Conservation (phyloP, 140 eudicot genomes). For the Stevia rebaudiana region DNA sequence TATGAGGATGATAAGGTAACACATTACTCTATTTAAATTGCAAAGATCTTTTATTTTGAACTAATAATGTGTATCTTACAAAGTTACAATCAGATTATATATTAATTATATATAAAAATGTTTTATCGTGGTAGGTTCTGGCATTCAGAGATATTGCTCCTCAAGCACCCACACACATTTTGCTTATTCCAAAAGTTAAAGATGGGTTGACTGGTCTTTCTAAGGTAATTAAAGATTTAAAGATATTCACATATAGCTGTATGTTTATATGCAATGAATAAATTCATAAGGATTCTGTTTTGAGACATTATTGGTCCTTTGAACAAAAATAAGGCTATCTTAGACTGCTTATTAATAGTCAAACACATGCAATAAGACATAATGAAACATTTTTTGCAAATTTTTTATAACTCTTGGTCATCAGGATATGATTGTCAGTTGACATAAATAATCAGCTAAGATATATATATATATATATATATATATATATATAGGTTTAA, state of each 20-base stretch:
- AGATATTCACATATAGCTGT: neutral
- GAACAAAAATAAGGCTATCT: neutral
- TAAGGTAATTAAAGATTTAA: constrained; percentile 40
- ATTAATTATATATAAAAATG: too few species aligned
- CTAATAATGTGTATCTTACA: neutral
- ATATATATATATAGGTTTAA: too few species aligned
- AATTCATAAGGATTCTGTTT: neutral
- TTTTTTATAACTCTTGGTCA: neutral
- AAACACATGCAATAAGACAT: neutral
- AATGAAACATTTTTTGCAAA: neutral
- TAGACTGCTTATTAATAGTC: neutral
- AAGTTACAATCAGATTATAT: too few species aligned
- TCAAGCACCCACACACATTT: constrained; percentile 88
- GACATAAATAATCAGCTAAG: neutral
- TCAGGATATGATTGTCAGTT: neutral
- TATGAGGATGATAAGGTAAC: constrained; percentile 92
- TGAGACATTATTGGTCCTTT: neutral
- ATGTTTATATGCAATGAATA: neutral
- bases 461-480: too few species aligned
- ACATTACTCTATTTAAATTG: neutral
- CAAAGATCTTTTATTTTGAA: neutral
- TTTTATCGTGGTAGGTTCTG: constrained; percentile 56
- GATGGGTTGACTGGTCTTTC: constrained; percentile 97
- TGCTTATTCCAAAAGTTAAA: constrained; percentile 82
- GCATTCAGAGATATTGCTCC: constrained; percentile 88